phyloP scores from a whole-genome alignment of 768 basidiomycete species.

The Austroboletus festivus region DNA sequence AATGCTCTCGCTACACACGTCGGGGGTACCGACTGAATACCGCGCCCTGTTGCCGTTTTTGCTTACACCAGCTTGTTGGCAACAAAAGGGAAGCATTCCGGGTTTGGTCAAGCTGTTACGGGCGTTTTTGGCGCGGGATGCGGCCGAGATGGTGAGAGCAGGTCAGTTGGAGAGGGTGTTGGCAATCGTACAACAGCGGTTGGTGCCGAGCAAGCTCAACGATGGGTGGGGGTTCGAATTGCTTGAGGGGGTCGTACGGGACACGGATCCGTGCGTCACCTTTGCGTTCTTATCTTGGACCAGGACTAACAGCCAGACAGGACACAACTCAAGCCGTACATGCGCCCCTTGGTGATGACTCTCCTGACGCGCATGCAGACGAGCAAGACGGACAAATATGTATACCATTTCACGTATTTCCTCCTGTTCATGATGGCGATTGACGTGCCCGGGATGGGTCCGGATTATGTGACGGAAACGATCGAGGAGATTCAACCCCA shows the following conservation, averaged over 20 bases:
- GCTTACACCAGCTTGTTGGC: constrained; percentile 84
- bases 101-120: constrained; percentile 86
- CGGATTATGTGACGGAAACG: constrained; percentile 74
- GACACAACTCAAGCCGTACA: constrained; percentile 62
- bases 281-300: background rate
- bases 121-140: constrained; percentile 76
- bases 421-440: constrained; percentile 73
- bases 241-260: constrained; percentile 68
- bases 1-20: constrained; percentile 80
- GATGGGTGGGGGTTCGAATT: constrained; percentile 93
- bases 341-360: constrained; percentile 71
- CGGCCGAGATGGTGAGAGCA: constrained; percentile 57
- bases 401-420: constrained; percentile 79
- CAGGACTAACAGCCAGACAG: constrained; percentile 34
- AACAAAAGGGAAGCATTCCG: constrained; percentile 91
- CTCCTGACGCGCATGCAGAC: constrained; percentile 87
- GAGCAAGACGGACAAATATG: constrained; percentile 86
- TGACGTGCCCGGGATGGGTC: constrained; percentile 66
- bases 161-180: constrained; percentile 77
- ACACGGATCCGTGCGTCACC: constrained; percentile 69
- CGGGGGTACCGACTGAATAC: constrained; percentile 71
- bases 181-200: constrained; percentile 85
- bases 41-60: constrained; percentile 76
- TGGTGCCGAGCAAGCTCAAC: constrained; percentile 84
- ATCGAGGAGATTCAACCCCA: constrained; percentile 83